Evolutionary conservation across 495 filamentous ascomycete species (phyloP).

Genomic region (Penicillium subrubescens): DNA sequence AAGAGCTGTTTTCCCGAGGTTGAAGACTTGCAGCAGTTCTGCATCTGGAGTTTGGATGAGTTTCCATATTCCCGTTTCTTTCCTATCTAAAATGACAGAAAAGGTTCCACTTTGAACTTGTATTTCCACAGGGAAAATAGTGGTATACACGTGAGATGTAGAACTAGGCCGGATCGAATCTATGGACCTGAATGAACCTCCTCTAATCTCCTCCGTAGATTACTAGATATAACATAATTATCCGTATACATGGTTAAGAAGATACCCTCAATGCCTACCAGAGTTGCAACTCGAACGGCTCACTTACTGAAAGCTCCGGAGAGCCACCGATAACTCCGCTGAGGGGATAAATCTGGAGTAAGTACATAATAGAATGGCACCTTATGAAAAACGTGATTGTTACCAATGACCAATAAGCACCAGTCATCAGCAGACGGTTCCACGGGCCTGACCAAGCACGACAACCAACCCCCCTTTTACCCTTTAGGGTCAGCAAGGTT

Average conservation of each 20-base stretch:
- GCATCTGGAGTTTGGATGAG: constrained; percentile 5
- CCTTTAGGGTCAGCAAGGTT: constrained; percentile 7
- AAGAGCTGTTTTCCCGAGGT: constrained; percentile 32
- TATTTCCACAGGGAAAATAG: constrained; percentile 8
- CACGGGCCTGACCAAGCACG: constrained; percentile 1
- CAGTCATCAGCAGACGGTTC: not conserved
- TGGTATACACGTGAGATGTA: no score
- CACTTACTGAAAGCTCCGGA: constrained; percentile 19
- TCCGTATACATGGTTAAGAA: not conserved
- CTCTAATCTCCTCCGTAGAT: not conserved
- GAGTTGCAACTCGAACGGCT: not conserved
- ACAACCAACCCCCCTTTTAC: constrained; percentile 11
- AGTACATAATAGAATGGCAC: not conserved
- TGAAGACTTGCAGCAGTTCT: constrained; percentile 37
- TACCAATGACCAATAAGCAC: constrained; percentile 1
- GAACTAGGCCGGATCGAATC: no score
- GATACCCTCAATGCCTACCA: not conserved
- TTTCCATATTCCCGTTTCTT: constrained; percentile 15
- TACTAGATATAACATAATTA: not conserved
- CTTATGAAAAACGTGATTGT: constrained; percentile 2
- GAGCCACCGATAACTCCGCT: constrained; percentile 32
- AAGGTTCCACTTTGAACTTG: constrained; percentile 8
- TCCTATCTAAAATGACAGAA: constrained; percentile 15
- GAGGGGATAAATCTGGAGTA: constrained; percentile 1
- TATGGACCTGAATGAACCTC: not conserved